Conservation (phyloP, 73 alveolate species). For the Effrenium voratum region DNA sequence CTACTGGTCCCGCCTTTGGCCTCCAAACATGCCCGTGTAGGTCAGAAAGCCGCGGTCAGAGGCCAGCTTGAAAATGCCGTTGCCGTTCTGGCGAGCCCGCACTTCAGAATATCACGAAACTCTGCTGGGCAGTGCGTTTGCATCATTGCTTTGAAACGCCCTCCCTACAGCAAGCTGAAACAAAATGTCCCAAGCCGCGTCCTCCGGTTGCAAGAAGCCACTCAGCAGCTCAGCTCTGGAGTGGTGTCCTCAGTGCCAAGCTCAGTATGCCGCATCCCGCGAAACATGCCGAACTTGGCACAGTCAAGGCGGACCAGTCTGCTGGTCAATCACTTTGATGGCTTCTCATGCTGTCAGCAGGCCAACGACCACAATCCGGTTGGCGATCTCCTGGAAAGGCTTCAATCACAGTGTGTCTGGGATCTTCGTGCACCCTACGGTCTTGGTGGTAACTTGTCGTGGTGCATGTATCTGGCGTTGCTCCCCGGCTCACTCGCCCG, state of each 20-base stretch:
- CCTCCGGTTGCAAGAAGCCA: constrained; percentile 68
- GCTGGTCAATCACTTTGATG: background rate
- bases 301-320: no score
- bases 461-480: background rate
- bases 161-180: background rate
- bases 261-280: background rate
- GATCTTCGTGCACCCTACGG: background rate
- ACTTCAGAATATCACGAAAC: background rate
- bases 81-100: background rate
- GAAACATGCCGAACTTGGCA: no score
- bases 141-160: background rate
- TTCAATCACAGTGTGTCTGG: background rate
- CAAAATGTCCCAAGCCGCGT: background rate
- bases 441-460: background rate
- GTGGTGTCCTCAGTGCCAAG: constrained; percentile 48
- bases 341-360: background rate
- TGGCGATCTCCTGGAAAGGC: constrained; percentile 64
- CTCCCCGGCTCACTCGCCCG: background rate
- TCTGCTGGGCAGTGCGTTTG: background rate
- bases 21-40: constrained; percentile 72
- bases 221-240: constrained; percentile 70
- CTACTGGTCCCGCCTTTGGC: constrained; percentile 28
- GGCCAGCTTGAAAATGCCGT: constrained; percentile 57
- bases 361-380: constrained; percentile 87
- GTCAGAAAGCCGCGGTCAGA: constrained; percentile 84